These are phyloP conservation scores for Solanum gracilifrons DNA, from an alignment of 257 asterid species.

Conservation along the genomic window DNA sequence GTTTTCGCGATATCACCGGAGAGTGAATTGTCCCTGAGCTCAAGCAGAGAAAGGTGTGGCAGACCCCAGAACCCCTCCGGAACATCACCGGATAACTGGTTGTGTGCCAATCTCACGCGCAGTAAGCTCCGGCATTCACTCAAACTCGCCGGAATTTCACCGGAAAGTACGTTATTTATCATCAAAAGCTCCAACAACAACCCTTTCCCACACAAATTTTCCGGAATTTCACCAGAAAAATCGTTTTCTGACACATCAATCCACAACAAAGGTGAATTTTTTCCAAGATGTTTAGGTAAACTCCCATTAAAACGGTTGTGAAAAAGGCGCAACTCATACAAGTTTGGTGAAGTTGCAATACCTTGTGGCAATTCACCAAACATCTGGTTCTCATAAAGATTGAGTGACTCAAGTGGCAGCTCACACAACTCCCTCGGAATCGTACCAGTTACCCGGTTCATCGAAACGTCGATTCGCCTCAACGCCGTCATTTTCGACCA, in stretches of 20 bases:
- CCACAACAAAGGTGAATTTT: conserved; percentile 63
- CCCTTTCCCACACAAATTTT: conserved; percentile 45
- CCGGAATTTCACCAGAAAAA: conserved; percentile 66
- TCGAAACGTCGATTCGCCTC: conserved; percentile 74
- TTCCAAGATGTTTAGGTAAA: conserved; percentile 64
- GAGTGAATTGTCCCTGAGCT: conserved; percentile 58
- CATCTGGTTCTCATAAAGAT: conserved; percentile 66
- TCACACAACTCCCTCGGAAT: conserved; percentile 79
- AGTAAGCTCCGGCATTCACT: conserved; percentile 60
- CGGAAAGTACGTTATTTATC: conserved; percentile 61
- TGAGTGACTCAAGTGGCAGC: conserved; percentile 82
- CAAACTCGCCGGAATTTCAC: conserved; percentile 60
- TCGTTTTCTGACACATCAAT: conserved; percentile 70
- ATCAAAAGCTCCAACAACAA: conserved; percentile 54
- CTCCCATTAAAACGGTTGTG: conserved; percentile 54
- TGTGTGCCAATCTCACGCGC: conserved; percentile 71
- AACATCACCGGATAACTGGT: conserved; percentile 59
- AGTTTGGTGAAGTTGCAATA: conserved; percentile 64
- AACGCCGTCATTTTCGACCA: conserved; percentile 79
- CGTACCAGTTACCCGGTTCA: conserved; percentile 66
- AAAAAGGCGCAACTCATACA: conserved; percentile 79
- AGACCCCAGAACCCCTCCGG: conserved; percentile 88
- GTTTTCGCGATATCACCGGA: conserved; percentile 70
- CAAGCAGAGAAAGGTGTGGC: conserved; percentile 77
- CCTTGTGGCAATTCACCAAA: conserved; percentile 55